phyloP scores from a whole-genome alignment of 345 rosid genomes.

The Iberis pinnata region DNA sequence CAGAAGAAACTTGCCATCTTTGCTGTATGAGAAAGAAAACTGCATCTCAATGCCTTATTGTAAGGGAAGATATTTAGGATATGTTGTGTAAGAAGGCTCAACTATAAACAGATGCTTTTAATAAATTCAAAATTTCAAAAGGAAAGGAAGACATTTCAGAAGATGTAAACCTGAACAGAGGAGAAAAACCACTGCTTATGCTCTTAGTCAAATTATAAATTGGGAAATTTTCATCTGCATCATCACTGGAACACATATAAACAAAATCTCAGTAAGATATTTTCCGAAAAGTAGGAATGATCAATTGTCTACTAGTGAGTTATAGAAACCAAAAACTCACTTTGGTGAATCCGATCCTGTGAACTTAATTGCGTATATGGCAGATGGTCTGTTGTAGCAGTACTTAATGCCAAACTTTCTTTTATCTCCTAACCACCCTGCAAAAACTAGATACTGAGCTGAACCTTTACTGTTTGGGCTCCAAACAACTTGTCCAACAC shows the following conservation, averaged over 20 bases:
- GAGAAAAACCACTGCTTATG: conserved; percentile 70
- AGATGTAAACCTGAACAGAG: conserved; percentile 64
- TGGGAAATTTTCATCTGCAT: conserved; percentile 37
- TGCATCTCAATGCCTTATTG: neutral
- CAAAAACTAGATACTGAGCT: conserved; percentile 64
- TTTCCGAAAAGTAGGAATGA: neutral
- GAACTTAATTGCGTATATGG: conserved; percentile 50
- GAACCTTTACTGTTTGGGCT: conserved; percentile 45
- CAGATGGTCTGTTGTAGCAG: conserved; percentile 80
- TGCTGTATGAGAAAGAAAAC: conserved; percentile 42
- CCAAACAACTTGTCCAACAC: conserved; percentile 94
- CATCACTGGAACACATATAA: conserved; percentile 40
- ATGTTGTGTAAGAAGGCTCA: neutral
- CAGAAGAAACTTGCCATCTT: conserved; percentile 70
- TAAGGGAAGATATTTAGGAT: neutral
- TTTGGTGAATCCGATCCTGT: conserved; percentile 40
- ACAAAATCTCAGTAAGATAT: conserved; percentile 3
- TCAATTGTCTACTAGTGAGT: conserved; percentile 12
- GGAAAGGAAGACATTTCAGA: neutral
- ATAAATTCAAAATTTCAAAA: neutral
- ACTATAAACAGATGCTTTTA: neutral
- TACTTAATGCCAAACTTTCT: conserved; percentile 89
- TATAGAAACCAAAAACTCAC: conserved; percentile 33
- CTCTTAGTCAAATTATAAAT: conserved; percentile 52
- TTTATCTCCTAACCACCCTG: conserved; percentile 67